Evolutionary conservation across 352 stramenopile genomes (phyloP).

Genomic region (Stephanocyclus meneghinianus): DNA sequence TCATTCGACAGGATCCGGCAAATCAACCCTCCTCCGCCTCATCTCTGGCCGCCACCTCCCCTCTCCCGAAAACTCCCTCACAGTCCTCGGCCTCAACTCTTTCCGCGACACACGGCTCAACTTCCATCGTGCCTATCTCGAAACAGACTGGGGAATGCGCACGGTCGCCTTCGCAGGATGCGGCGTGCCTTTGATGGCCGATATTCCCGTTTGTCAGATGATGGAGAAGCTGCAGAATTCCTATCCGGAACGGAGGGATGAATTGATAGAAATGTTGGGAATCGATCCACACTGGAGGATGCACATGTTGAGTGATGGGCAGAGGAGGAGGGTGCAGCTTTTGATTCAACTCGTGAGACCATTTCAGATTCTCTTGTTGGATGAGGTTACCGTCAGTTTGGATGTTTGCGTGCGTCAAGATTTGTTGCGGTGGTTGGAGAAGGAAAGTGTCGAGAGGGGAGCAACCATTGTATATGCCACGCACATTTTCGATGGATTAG

Average conservation of each 20-base stretch:
- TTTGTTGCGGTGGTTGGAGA: constrained; percentile 90
- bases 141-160: constrained; percentile 94
- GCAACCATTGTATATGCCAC: constrained; percentile 87
- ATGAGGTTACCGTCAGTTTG: constrained; percentile 96
- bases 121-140: constrained; percentile 90
- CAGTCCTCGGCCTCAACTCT: constrained; percentile 88
- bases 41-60: constrained; percentile 93
- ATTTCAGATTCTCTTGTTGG: constrained; percentile 95
- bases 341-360: constrained; percentile 93
- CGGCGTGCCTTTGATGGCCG: constrained; percentile 81
- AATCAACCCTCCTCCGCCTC: constrained; percentile 92
- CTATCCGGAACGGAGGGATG: constrained; percentile 90
- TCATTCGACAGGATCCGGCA: constrained; percentile 68
- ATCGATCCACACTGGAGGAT: constrained; percentile 92
- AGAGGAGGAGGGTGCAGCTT: constrained; percentile 91
- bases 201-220: constrained; percentile 95
- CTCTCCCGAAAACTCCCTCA: constrained; percentile 84
- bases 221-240: constrained; percentile 93
- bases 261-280: constrained; percentile 91
- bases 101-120: constrained; percentile 96
- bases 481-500: constrained; percentile 97
- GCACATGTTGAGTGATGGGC: constrained; percentile 86
- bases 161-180: constrained; percentile 92
- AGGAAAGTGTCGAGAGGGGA: constrained; percentile 82
- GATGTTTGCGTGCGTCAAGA: constrained; percentile 94